Evolutionary conservation across 768 basidiomycete species (phyloP), one percentile per base, ranked within the genome.

Genomic region (Holtermannia corniformis): DNA sequence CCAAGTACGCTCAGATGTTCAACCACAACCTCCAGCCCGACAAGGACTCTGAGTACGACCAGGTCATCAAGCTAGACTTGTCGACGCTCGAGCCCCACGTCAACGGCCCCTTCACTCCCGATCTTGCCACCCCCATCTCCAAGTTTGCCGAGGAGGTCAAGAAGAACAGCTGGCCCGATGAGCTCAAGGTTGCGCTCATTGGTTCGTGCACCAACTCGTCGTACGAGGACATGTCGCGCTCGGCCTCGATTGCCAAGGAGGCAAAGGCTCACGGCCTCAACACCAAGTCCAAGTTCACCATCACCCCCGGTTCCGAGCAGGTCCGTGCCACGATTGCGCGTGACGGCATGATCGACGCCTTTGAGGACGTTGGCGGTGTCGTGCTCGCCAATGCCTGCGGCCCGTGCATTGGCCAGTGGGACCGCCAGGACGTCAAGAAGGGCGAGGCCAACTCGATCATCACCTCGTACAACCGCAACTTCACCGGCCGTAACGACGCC

Each of bases 151-250:
- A 78, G 26, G 89, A 82, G 62, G 89, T 86, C 56, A 89, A 88
- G 81, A 83, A 87, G 78, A 96, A 97, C 78, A 78, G 80, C 72
- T 97, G 95, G 95, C 95, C 95, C 32, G 79, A 84, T 51, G 92
- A 99, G 73, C 83, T 99, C 77, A 90, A 87, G 78, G 95, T 97
- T 65, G 89, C 82, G 56, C 84, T 99, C 54, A 97, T 99, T 72
- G 95, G 95, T 49, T 97, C 95, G 44, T 99, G 95, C 84, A 97
- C 95, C 73, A 99, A 99, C 82, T 97, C 95, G 44, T 97, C 95
- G 27, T 99, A 99, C 72, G 95, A 99, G 77, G 95, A 99, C 76
- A 95, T 97, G 93, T 86, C 90, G 32, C 90, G 95, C 71, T 87
- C 93, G 37, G 93, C 90, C 24, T 86, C 86, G 43, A 95, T 99